A percentile compares a stretch with the other conserved stretches of the same genome.
Conservation (phyloP, 768 basidiomycete genomes). For the Cytidiella melzeri region DNA sequence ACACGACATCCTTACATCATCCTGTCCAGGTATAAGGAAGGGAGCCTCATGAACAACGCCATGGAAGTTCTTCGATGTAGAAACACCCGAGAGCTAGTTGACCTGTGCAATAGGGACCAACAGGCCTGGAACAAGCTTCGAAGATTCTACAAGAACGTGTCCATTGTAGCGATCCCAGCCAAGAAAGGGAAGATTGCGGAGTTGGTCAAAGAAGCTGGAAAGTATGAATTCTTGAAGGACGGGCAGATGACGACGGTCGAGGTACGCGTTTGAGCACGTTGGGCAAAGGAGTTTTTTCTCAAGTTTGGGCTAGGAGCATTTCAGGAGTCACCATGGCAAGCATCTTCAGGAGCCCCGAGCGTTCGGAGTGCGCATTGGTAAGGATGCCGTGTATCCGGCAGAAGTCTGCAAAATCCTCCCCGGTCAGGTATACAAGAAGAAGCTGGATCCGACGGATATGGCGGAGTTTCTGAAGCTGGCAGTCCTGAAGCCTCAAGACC, state of each 20-base stretch:
- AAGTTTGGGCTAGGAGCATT: not conserved
- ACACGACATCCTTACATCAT: too few relatives aligned
- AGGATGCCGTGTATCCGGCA: constrained; percentile 9
- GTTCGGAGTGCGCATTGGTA: constrained; percentile 7
- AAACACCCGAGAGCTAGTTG: not conserved
- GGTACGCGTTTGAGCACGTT: constrained; percentile 26
- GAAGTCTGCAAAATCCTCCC: constrained; percentile 6
- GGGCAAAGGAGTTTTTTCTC: constrained; percentile 2
- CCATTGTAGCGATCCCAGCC: constrained; percentile 10
- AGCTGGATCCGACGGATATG: constrained; percentile 7
- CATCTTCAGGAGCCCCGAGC: not conserved
- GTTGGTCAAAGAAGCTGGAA: constrained; percentile 34
- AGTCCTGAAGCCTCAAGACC: not conserved
- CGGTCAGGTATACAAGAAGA: constrained; percentile 11
- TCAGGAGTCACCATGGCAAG: constrained; percentile 3
- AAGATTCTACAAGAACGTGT: constrained; percentile 24
- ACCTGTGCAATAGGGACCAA: not conserved
- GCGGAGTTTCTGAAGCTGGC: not conserved
- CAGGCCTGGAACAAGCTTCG: constrained; percentile 11
- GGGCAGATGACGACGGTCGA: constrained; percentile 31
- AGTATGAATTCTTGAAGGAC: constrained; percentile 35
- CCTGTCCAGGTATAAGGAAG: constrained; percentile 4
- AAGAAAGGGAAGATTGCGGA: constrained; percentile 29
- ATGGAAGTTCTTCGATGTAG: not conserved
- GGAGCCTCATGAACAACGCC: constrained; percentile 1